These are phyloP conservation scores for Microdochium bolleyi DNA, from an alignment of 2,329 filamentous ascomycete genomes.

Conservation along the genomic window DNA sequence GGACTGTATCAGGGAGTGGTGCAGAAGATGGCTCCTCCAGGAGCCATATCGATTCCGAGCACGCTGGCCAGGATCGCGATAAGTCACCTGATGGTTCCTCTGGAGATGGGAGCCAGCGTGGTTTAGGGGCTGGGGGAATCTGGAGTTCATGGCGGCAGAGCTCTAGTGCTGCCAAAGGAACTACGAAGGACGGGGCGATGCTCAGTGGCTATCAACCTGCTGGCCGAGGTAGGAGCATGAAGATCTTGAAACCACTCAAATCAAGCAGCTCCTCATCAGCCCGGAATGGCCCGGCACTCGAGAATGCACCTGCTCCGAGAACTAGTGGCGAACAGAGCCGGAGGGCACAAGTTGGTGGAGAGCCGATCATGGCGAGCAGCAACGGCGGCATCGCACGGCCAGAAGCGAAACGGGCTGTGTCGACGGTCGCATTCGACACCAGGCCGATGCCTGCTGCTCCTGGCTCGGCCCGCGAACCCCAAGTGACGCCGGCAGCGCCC, in stretches of 20 bases:
- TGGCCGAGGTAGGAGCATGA: constrained; percentile 64
- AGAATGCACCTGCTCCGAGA: constrained; percentile 37
- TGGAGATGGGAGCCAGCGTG: constrained; percentile 6
- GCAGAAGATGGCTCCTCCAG: constrained; percentile 28
- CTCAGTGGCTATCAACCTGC: constrained; percentile 64
- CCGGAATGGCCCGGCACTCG: constrained; percentile 43
- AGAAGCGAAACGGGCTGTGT: constrained; percentile 44
- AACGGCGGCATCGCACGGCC: constrained; percentile 30
- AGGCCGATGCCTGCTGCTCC: constrained; percentile 22
- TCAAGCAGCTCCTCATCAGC: constrained; percentile 43
- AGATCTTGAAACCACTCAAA: constrained; percentile 77
- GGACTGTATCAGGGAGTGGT: constrained; percentile 33
- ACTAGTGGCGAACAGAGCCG: constrained; percentile 41
- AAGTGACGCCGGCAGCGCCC: constrained; percentile 32
- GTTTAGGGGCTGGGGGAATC: constrained; percentile 40
- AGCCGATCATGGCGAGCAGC: constrained; percentile 15
- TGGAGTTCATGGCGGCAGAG: constrained; percentile 67
- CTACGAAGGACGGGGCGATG: constrained; percentile 44
- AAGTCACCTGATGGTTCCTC: not conserved
- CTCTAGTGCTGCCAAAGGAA: constrained; percentile 35
- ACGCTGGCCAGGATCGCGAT: constrained; percentile 8
- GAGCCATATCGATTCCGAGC: not conserved
- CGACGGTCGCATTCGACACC: constrained; percentile 16
- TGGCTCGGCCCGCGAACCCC: constrained; percentile 21
- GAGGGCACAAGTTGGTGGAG: constrained; percentile 39